Conservation (phyloP, 352 stramenopile genomes). For the Phytophthora pinifolia region DNA sequence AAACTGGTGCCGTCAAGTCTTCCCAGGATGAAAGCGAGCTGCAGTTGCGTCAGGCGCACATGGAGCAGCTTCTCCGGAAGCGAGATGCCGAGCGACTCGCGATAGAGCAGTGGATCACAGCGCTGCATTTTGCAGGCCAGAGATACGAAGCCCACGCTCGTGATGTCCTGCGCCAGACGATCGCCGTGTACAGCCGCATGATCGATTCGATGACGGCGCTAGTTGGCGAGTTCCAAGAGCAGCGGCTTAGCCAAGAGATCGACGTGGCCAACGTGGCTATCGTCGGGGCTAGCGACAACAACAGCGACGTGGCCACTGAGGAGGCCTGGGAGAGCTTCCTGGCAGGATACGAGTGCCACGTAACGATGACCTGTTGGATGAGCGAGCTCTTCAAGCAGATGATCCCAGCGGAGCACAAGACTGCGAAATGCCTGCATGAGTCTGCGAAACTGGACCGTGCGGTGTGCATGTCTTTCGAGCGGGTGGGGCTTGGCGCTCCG, state of each 20-base stretch:
- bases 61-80: conserved; percentile 22
- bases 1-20: neutral
- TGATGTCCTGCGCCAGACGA: conserved; percentile 18
- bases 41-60: conserved; percentile 11
- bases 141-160: conserved; percentile 31
- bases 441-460: conserved; percentile 9
- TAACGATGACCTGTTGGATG: conserved; percentile 45
- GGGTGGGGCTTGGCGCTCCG: conserved; percentile 10
- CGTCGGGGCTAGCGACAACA: neutral
- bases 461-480: conserved; percentile 6
- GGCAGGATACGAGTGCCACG: conserved; percentile 22
- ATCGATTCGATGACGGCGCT: conserved; percentile 9
- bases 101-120: conserved; percentile 38
- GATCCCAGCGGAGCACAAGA: conserved; percentile 34
- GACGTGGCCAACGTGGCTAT: neutral
- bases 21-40: conserved; percentile 1
- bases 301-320: conserved; percentile 2
- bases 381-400: conserved; percentile 40
- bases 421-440: conserved; percentile 39
- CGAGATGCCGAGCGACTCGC: conserved; percentile 28
- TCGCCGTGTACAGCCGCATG: conserved; percentile 29
- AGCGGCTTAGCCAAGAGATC: conserved; percentile 5
- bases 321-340: conserved; percentile 12
- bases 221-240: conserved; percentile 19
- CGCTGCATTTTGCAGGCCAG: conserved; percentile 37